Percentiles rank a stretch among this genome's conserved stretches.
Conservation (phyloP, 257 asterid genomes). For the Ehretia macrophylla region DNA sequence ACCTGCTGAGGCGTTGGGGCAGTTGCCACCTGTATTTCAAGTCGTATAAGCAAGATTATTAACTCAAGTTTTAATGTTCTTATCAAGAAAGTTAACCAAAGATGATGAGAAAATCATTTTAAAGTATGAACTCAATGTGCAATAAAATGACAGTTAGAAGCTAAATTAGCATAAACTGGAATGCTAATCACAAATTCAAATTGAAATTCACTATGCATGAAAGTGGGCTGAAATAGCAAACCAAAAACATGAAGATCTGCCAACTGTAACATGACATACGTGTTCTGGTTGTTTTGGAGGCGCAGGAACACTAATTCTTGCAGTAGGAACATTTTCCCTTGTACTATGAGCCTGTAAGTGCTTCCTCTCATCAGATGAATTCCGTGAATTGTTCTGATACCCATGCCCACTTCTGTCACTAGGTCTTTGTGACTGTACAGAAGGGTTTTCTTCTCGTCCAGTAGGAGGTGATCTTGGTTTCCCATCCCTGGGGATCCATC, state of each 20-base stretch:
- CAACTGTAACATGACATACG: slow-evolving; percentile 33
- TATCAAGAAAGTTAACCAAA: neutral
- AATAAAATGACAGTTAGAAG: too few species aligned
- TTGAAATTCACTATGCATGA: neutral
- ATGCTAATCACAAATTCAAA: neutral
- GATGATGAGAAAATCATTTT: neutral
- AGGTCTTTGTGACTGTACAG: slow-evolving; percentile 63
- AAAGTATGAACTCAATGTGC: neutral
- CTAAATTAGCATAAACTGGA: neutral
- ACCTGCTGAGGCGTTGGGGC: slow-evolving; percentile 45
- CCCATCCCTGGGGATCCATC: slow-evolving; percentile 86
- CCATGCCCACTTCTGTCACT: slow-evolving; percentile 58
- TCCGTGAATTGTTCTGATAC: slow-evolving; percentile 39
- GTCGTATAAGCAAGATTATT: slow-evolving; percentile 16
- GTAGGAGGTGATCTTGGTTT: slow-evolving; percentile 55
- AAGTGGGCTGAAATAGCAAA: neutral
- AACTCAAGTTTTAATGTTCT: neutral
- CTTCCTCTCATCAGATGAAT: slow-evolving; percentile 53
- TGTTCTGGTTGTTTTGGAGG: slow-evolving; percentile 70
- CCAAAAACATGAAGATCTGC: neutral
- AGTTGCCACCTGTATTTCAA: slow-evolving; percentile 56
- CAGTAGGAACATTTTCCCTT: slow-evolving; percentile 41
- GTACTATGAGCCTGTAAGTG: slow-evolving; percentile 32
- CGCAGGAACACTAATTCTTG: slow-evolving; percentile 48
- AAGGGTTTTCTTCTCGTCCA: slow-evolving; percentile 51